Evolutionary conservation across 1,284 basidiomycete species (phyloP), one percentile per base, ranked within the genome.

Genomic region (Hypsizygus ulmarius): DNA sequence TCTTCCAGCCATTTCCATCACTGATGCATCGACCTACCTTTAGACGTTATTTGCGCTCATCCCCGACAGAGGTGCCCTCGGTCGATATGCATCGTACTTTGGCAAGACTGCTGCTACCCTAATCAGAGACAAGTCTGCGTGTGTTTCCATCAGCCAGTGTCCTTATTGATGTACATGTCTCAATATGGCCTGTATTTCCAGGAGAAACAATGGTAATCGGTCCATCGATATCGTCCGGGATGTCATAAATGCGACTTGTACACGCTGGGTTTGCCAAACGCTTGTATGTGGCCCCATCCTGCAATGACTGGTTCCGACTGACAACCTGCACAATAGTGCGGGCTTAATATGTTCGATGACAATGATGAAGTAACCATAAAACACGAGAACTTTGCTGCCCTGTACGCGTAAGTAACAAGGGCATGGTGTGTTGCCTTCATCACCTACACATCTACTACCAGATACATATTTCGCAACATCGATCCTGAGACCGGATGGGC

Each of bases 181-280:
- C 14, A 25, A 33, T 37, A 18, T 27, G 36, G 16, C 9, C 11
- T 32, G 11, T 4, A 16, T 2, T 2, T 15, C 0, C 28, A 49
- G 44, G 42, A 48, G 15, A 27, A 46, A 19, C 27, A 47, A 49
- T 18, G 47, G 38, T 9, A 27, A 47, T 12, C 43, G 41, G 25
- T 42, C 50, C 7, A 44, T 63, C 12, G 60, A 63, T 41, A 50
- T 63, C 14, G 54, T 55, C 5, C 36, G 43, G 10, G 61, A 63
- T 40, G 53, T 63, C 1, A 59, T 63, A 33, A 60, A 61, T 47
- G 51, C 51, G 4, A 56, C 58, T 3, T 63, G 59, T 36, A 58
- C 55, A n/a, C 51, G 57, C 10, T 63, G 61, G 61, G 60, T 59
- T 29, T 58, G 57, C 43, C 50, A 57, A 18, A 55, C 53, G 3